phyloP scores from a whole-genome alignment of 2,329 filamentous ascomycete species.

The Talaromyces marneffei region DNA sequence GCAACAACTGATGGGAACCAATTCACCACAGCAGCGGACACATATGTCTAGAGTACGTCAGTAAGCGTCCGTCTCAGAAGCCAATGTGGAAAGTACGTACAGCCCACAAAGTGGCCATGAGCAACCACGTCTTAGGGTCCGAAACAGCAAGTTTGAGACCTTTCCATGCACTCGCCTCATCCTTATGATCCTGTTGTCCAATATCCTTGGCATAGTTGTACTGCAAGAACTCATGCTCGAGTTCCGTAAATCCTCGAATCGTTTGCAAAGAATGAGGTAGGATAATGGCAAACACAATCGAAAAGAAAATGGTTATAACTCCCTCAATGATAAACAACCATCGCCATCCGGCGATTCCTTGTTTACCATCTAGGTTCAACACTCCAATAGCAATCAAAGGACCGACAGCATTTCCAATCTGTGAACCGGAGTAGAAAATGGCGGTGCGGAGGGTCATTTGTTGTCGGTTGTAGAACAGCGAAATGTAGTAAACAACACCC shows the following conservation, averaged over 20 bases:
- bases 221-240: conserved; percentile 38
- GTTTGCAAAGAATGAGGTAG: conserved; percentile 50
- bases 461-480: conserved; percentile 57
- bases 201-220: conserved; percentile 33
- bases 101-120: conserved; percentile 29
- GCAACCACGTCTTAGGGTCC: conserved; percentile 35
- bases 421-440: conserved; percentile 42
- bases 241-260: conserved; percentile 31
- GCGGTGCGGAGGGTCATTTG: conserved; percentile 20
- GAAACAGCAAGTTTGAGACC: conserved; percentile 27
- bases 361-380: conserved; percentile 33
- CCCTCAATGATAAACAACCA: conserved; percentile 51
- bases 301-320: conserved; percentile 33
- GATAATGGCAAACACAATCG: conserved; percentile 50
- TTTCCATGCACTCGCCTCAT: conserved; percentile 23
- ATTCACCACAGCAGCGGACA: conserved; percentile 39
- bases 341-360: conserved; percentile 38
- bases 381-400: conserved; percentile 36
- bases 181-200: conserved; percentile 15
- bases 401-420: conserved; percentile 38
- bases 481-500: conserved; percentile 60
- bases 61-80: conserved; percentile 20
- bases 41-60: conserved; percentile 30
- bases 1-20: conserved; percentile 41
- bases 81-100: conserved; percentile 24